Evolutionary conservation across 306 rosid species (phyloP).

Genomic region (Gastrolobium bilobum): DNA sequence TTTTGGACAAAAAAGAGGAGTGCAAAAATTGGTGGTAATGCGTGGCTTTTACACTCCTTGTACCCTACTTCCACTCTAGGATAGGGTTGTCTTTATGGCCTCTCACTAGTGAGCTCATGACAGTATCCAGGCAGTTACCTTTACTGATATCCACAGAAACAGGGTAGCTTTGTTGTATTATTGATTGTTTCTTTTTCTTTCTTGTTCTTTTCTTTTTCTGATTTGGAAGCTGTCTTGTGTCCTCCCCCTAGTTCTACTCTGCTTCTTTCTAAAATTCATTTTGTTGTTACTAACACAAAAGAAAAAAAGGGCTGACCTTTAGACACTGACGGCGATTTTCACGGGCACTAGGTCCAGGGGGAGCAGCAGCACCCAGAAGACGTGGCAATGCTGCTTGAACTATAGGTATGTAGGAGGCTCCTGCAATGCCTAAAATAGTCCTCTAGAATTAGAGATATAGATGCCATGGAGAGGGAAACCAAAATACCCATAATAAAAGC

Average conservation of each 20-base stretch:
- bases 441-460: slow-evolving; percentile 29
- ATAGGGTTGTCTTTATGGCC: slow-evolving; percentile 28
- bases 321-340: slow-evolving; percentile 99
- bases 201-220: slow-evolving; percentile 15
- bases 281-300: neutral
- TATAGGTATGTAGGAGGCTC: slow-evolving; percentile 92
- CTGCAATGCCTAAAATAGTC: slow-evolving; percentile 82
- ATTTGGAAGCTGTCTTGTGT: neutral
- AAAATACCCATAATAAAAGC: slow-evolving; percentile 12
- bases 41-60: neutral
- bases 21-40: neutral
- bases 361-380: slow-evolving; percentile 98
- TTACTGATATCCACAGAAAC: slow-evolving; percentile 2
- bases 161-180: neutral
- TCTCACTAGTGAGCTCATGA: slow-evolving; percentile 19
- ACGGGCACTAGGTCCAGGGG: slow-evolving; percentile 88
- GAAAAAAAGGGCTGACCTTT: slow-evolving; percentile 63
- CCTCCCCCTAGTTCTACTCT: slow-evolving; percentile 32
- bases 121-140: slow-evolving; percentile 8
- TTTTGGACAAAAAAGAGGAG: neutral
- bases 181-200: neutral
- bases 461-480: slow-evolving; percentile 19
- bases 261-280: slow-evolving; percentile 10
- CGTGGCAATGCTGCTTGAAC: slow-evolving; percentile 99
- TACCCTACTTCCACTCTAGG: neutral